Conservation (phyloP, 495 filamentous ascomycete genomes). For the Penicillium canescens region DNA sequence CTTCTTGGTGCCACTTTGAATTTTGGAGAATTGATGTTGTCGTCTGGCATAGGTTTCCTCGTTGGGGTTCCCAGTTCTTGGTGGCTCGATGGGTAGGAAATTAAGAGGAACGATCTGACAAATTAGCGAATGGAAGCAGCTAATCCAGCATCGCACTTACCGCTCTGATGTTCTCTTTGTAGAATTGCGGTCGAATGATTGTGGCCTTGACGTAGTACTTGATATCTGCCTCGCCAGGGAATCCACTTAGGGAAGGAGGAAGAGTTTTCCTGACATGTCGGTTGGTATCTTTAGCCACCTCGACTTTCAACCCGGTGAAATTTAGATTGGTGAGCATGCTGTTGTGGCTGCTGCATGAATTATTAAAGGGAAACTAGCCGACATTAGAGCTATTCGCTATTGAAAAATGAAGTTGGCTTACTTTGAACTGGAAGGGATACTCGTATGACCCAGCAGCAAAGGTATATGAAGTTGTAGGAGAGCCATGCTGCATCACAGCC, state of each 20-base stretch:
- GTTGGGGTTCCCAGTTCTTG: constrained; percentile 61
- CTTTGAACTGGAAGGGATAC: constrained; percentile 90
- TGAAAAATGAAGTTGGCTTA: constrained; percentile 20
- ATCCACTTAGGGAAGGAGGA: constrained; percentile 81
- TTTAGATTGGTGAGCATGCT: constrained; percentile 58
- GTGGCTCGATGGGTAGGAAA: constrained; percentile 92
- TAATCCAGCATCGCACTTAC: constrained; percentile 34
- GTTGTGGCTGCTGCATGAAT: constrained; percentile 67
- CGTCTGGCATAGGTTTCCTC: constrained; percentile 84
- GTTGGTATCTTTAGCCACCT: constrained; percentile 54
- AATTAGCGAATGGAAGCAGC: constrained; percentile 6
- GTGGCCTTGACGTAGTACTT: constrained; percentile 93
- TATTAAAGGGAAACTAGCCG: constrained; percentile 80
- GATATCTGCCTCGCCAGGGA: constrained; percentile 83
- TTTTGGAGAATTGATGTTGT: constrained; percentile 69
- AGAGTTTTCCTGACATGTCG: constrained; percentile 82
- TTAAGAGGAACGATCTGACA: constrained; percentile 61
- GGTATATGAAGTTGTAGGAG: constrained; percentile 53
- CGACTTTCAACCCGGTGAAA: constrained; percentile 55
- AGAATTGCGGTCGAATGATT: constrained; percentile 75
- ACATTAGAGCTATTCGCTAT: neutral
- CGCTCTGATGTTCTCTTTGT: constrained; percentile 79
- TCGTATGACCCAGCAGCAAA: constrained; percentile 77
- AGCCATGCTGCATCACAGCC: constrained; percentile 47
- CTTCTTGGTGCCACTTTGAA: constrained; percentile 41